Conservation (phyloP, 345 rosid genomes). For the Populus alba region DNA sequence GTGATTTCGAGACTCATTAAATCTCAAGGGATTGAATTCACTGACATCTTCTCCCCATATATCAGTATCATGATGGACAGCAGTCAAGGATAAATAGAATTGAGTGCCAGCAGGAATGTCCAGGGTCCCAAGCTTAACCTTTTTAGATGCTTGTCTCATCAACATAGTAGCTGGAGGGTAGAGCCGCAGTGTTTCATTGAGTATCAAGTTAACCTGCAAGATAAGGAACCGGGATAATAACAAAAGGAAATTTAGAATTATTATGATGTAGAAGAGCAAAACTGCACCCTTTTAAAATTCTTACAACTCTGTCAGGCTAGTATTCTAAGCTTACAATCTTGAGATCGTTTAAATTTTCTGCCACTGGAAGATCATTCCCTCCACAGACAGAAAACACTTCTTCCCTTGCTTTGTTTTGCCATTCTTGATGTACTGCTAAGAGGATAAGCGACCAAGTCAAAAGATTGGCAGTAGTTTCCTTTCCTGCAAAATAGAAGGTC, state of each 20-base stretch:
- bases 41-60: conserved; percentile 67
- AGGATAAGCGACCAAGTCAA: conserved; percentile 67
- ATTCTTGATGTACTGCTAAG: conserved; percentile 69
- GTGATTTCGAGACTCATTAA: conserved; percentile 20
- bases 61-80: conserved; percentile 54
- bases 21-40: conserved; percentile 29
- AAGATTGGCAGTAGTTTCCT: conserved; percentile 70
- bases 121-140: conserved; percentile 55
- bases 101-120: conserved; percentile 63
- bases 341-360: conserved; percentile 49
- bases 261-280: background rate
- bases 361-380: conserved; percentile 26
- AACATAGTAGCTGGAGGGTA: conserved; percentile 63
- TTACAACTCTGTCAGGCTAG: background rate
- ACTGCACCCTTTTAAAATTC: background rate
- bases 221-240: background rate
- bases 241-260: background rate
- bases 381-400: conserved; percentile 52
- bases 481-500: conserved; percentile 84
- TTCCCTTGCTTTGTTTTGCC: conserved; percentile 75
- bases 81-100: conserved; percentile 42
- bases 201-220: conserved; percentile 57
- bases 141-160: conserved; percentile 42
- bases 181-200: conserved; percentile 70
- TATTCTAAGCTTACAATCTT: conserved; percentile 51